These are phyloP conservation scores for Arthrobotrys sphaeroides DNA, from an alignment of 2,329 filamentous ascomycete species.

Conservation along the genomic window DNA sequence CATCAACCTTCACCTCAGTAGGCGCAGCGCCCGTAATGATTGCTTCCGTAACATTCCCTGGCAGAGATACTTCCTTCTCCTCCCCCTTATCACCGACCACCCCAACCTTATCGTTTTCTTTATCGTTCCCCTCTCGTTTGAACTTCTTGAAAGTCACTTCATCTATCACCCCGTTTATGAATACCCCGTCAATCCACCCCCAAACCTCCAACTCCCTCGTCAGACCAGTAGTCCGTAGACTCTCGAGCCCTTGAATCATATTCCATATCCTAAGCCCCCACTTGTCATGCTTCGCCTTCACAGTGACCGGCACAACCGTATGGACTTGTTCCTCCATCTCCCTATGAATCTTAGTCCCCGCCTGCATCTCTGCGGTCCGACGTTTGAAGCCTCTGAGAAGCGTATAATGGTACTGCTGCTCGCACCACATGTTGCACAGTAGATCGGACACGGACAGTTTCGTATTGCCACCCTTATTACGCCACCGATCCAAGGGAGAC, in stretches of 20 bases:
- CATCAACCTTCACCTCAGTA: neutral
- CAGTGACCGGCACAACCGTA: constrained; percentile 75
- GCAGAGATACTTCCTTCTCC: constrained; percentile 13
- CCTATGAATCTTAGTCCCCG: constrained; percentile 81
- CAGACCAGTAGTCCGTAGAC: constrained; percentile 74
- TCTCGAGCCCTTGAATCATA: constrained; percentile 82
- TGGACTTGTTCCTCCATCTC: constrained; percentile 86
- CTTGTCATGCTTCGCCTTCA: constrained; percentile 75
- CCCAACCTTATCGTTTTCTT: neutral
- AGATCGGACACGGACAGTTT: constrained; percentile 88
- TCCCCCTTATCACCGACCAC: constrained; percentile 3
- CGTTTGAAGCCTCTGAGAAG: constrained; percentile 80
- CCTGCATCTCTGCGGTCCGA: constrained; percentile 82
- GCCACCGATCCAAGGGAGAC: constrained; percentile 57
- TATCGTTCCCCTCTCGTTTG: constrained; percentile 58
- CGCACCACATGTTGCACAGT: constrained; percentile 91
- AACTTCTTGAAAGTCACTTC: constrained; percentile 78
- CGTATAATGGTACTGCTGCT: constrained; percentile 90
- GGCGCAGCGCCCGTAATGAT: constrained; percentile 10
- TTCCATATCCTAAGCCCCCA: constrained; percentile 91
- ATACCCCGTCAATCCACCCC: constrained; percentile 81
- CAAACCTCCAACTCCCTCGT: constrained; percentile 84
- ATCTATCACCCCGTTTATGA: constrained; percentile 91
- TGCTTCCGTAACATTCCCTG: constrained; percentile 29
- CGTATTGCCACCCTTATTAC: constrained; percentile 65